phyloP scores from a whole-genome alignment of 371 early-diverging fungal species.

The Saksenaea oblongispora region DNA sequence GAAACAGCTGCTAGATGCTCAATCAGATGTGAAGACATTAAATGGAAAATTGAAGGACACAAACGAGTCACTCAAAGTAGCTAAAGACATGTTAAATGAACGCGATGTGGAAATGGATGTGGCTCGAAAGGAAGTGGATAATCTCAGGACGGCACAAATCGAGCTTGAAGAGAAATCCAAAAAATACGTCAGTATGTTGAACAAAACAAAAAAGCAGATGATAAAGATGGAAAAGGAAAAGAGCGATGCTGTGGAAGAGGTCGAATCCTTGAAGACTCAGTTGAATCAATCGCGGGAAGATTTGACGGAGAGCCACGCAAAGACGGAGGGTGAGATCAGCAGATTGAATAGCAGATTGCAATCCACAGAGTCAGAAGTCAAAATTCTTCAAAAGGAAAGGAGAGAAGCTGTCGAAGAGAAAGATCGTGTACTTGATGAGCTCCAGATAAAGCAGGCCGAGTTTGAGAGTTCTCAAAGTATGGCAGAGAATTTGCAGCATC shows the following conservation, averaged over 20 bases:
- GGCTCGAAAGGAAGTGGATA: constrained; percentile 52
- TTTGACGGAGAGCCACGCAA: constrained; percentile 13
- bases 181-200: constrained; percentile 47
- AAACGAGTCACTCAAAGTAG: constrained; percentile 54
- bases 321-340: constrained; percentile 26
- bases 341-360: constrained; percentile 31
- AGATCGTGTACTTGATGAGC: constrained; percentile 60
- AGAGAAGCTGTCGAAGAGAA: constrained; percentile 55
- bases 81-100: constrained; percentile 55
- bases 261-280: constrained; percentile 32
- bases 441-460: constrained; percentile 70
- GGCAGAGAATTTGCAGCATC: constrained; percentile 59
- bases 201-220: constrained; percentile 61
- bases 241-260: constrained; percentile 52
- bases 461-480: constrained; percentile 68
- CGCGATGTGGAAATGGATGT: constrained; percentile 57
- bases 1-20: constrained; percentile 38
- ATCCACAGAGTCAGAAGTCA: constrained; percentile 38
- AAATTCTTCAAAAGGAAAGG: constrained; percentile 40
- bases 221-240: constrained; percentile 61
- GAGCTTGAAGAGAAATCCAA: constrained; percentile 61
- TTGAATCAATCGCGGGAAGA: constrained; percentile 9
- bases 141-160: constrained; percentile 32
- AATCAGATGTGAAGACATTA: constrained; percentile 31
- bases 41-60: constrained; percentile 47